Conservation (phyloP, 1,284 basidiomycete species). For the Dichomitus squalens region DNA sequence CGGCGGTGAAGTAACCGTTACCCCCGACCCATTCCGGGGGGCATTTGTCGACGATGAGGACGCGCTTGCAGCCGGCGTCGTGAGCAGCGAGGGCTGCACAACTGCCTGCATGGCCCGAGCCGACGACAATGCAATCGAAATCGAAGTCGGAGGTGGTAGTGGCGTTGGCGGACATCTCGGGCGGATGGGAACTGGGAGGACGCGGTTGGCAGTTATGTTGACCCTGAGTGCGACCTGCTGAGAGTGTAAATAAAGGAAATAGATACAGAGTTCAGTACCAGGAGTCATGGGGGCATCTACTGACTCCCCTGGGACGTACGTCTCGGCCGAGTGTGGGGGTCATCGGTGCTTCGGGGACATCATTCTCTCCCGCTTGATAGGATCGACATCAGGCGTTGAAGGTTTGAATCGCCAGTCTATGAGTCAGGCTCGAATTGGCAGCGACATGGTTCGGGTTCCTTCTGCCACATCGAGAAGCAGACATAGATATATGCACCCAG, state of each 20-base stretch:
- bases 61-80: conserved; percentile 58
- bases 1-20: conserved; percentile 73
- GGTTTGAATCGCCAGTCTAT: no score
- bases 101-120: conserved; percentile 70
- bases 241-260: background rate
- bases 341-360: background rate
- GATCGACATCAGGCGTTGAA: no score
- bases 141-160: background rate
- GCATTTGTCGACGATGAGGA: conserved; percentile 67
- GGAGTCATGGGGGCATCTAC: background rate
- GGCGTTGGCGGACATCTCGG: conserved; percentile 15
- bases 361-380: background rate
- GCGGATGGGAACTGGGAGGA: background rate
- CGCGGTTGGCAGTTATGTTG: background rate
- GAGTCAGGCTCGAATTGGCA: no score
- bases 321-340: background rate
- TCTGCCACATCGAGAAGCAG: no score
- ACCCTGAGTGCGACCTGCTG: background rate
- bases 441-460: no score
- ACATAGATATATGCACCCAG: no score
- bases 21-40: conserved; percentile 66
- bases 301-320: background rate
- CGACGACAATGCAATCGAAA: conserved; percentile 59
- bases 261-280: background rate
- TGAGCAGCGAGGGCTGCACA: conserved; percentile 63